phyloP scores from a whole-genome alignment of 2,329 filamentous ascomycete genomes.

The Emericellopsis atlantica region DNA sequence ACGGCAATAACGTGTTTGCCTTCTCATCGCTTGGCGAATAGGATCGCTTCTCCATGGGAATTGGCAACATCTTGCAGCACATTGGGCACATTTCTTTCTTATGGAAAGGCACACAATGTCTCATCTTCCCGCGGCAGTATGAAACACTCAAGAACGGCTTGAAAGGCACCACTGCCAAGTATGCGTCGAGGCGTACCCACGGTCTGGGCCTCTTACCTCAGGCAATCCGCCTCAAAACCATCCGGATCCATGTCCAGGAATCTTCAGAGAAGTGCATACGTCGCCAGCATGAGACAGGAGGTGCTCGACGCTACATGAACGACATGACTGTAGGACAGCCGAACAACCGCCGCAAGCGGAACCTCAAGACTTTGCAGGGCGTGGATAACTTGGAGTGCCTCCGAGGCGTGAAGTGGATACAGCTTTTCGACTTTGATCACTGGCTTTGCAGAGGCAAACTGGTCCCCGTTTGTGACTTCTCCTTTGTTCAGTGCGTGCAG shows the following conservation, averaged over 20 bases:
- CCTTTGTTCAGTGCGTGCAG: constrained; percentile 15
- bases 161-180: background rate
- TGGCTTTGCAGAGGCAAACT: constrained; percentile 5
- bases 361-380: constrained; percentile 28
- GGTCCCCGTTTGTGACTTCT: constrained; percentile 13
- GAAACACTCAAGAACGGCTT: constrained; percentile 3
- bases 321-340: constrained; percentile 21
- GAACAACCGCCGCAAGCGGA: constrained; percentile 21
- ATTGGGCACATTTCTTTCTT: constrained; percentile 30
- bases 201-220: constrained; percentile 17
- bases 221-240: constrained; percentile 22
- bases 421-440: constrained; percentile 25
- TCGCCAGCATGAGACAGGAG: constrained; percentile 19
- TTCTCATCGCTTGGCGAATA: constrained; percentile 42
- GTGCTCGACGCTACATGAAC: constrained; percentile 10
- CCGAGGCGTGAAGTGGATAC: constrained; percentile 25
- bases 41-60: constrained; percentile 30
- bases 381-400: constrained; percentile 29
- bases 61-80: constrained; percentile 25
- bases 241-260: constrained; percentile 28
- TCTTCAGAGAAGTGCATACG: constrained; percentile 14
- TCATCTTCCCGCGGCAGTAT: constrained; percentile 4
- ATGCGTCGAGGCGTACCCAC: background rate
- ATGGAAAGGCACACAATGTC: constrained; percentile 22
- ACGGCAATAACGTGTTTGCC: constrained; percentile 33